Base-by-base conservation (phyloP, 1,139 yeast species). In the Geotrichum cucujoidarum region DNA sequence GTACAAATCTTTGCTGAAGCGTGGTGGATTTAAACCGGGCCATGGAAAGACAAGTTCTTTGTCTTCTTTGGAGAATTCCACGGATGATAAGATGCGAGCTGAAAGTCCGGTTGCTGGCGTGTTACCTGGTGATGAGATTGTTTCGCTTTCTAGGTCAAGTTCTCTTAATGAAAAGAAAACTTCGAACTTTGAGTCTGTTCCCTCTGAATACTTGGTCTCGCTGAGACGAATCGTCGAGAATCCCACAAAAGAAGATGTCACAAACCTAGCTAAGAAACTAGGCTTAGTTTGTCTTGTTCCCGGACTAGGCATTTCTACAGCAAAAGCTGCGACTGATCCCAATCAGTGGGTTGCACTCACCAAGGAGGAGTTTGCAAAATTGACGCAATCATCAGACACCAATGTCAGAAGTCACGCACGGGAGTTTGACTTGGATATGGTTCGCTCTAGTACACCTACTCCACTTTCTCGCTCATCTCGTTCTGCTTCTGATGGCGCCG, bases 341-440 rank as follows among this genome's bases (percentile, higher is more conserved):
- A 20, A 48, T 45, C 72, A 73, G 41, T 60, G 79, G 52, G 72
- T 74, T n/a, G 56, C 78, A 16, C 53, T 82, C n/a, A 70, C 82
- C 2, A 58, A 62, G 41, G 58, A 54, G 1, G 67, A 65, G 24
- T 57, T 55, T 25, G 57, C 59, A 5, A 51, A 22, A 21, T 34
- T 53, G 24, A 46, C 47, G 29, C 56, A 51, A 29, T 43, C 50
- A 8, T 44, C 43, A 0, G 50, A 48, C 24, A 53, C 49, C 10
- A 45, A 29, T 32, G 44, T 43, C 16, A 43, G 43, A 29, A 20
- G 45, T n/a, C 43, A 43, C 17, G 48, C 43, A 16, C 39, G 40
- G 2, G 48, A 40, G n/a, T 35, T 42, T 29, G 46, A 47, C 17
- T 16, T 43, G 10, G 47, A 39, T 10, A 11, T 27, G 13, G 34